Percentiles rank a stretch among this genome's conserved stretches.
Evolutionary conservation across 768 basidiomycete species (phyloP).

Genomic region (Agaricus sinodeliciosus): DNA sequence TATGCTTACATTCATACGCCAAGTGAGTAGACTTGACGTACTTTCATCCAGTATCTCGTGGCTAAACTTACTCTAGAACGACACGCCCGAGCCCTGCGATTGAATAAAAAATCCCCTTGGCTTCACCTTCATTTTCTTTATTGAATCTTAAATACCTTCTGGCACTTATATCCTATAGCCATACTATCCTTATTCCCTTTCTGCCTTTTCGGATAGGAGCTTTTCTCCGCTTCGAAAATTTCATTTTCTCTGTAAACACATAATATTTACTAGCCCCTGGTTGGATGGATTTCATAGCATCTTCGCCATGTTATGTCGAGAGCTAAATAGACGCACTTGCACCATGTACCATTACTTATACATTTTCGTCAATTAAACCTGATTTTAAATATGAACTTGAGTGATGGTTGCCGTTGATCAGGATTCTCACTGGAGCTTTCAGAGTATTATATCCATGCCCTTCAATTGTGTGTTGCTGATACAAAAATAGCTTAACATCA

Average conservation of each 20-base stretch:
- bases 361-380: not conserved
- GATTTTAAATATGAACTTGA: not conserved
- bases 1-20: constrained; percentile 70
- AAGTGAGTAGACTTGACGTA: constrained; percentile 31
- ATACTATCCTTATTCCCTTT: constrained; percentile 8
- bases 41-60: not conserved
- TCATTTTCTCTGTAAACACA: not conserved
- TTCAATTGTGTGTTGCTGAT: too few species aligned
- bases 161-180: not conserved
- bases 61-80: constrained; percentile 31
- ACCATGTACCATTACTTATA: constrained; percentile 7
- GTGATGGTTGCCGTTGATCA: too few species aligned
- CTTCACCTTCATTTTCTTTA: not conserved
- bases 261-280: constrained; percentile 1
- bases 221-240: not conserved
- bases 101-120: constrained; percentile 19
- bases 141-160: not conserved
- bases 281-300: constrained; percentile 8
- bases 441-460: too few species aligned
- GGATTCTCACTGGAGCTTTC: too few species aligned
- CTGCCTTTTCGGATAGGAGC: not conserved
- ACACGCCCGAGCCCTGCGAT: constrained; percentile 43
- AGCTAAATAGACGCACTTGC: constrained; percentile 3
- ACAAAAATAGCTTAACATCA: too few species aligned
- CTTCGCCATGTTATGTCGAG: not conserved